Evolutionary conservation across 768 basidiomycete species (phyloP), one percentile per base, ranked within the genome.

Genomic region (Gyrodon lividus): DNA sequence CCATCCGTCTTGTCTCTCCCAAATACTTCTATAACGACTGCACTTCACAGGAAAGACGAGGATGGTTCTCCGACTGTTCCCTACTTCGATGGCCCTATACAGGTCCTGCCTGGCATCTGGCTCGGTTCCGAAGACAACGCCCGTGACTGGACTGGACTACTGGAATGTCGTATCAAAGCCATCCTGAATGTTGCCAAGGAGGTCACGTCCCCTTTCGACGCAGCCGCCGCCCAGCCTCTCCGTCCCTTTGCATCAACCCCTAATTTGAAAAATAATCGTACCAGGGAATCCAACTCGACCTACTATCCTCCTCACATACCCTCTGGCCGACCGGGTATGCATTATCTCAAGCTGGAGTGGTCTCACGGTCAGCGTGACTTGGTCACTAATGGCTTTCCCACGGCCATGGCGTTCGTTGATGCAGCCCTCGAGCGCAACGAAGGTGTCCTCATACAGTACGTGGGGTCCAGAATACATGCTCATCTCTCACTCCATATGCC

Each of bases 101-200:
- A 95, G 69, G 76, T 97, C 61, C 76, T 95, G 41, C 92, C 92
- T 3, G 83, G 86, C 44, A 76, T 96, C 51, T 96, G 87, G 86
- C 82, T 96, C 9, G 94, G 93, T 56, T 89, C 89, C 50, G 92
- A 95, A 68, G 92, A 93, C 70, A 94, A 95, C 59, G 92, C 89
- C 39, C 81, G 84, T 51, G 88, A 95, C 69, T 90, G 88, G 84
- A 74, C 73, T 37, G 75, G 76, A 23, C 82, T 95, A 51, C 62
- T 81, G 20, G 79, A 87, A 46, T 80, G 84, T 30, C 82, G 86
- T 34, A 92, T 95, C 63, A 81, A 78, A 55, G 82, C 87, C 40
- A 80, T 96, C 19, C 80, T 96, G 69, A 95, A 96, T 67, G 94
- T 96, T 30, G 93, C 93, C 41, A 93, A 95, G 73, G 93, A 97